phyloP scores from a whole-genome alignment of 345 rosid genomes.

The Pseudoturritis turrita region DNA sequence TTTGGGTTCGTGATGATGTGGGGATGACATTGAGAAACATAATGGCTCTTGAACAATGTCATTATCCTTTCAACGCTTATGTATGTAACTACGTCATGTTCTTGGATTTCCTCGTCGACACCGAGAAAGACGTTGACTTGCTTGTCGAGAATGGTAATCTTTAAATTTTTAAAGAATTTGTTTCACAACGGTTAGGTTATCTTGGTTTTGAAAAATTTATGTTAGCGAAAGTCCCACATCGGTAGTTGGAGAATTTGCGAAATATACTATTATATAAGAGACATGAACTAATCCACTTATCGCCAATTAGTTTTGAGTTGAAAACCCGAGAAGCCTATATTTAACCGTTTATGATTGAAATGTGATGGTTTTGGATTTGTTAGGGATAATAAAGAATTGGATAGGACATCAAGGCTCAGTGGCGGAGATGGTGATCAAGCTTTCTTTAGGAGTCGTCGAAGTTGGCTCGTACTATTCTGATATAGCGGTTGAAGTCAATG shows the following conservation, averaged over 20 bases:
- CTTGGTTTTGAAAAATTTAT: too few relatives aligned
- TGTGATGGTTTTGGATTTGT: background rate
- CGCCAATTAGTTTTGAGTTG: too few relatives aligned
- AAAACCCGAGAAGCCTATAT: too few relatives aligned
- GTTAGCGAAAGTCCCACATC: too few relatives aligned
- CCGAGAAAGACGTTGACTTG: background rate
- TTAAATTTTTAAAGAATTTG: too few relatives aligned
- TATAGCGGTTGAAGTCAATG: background rate
- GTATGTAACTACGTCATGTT: background rate
- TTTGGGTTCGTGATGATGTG: background rate
- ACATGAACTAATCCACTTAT: too few relatives aligned
- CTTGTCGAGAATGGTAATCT: background rate
- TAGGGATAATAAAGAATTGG: background rate
- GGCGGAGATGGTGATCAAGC: constrained; percentile 15
- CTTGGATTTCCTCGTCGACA: background rate
- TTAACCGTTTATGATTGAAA: too few relatives aligned
- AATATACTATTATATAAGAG: too few relatives aligned
- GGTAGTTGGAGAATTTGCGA: too few relatives aligned
- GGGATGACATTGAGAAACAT: background rate
- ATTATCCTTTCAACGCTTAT: background rate
- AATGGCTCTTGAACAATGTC: constrained; percentile 6
- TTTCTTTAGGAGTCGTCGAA: background rate
- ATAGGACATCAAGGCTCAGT: background rate
- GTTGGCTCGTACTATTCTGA: background rate
- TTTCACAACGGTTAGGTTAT: too few relatives aligned